Evolutionary conservation across 208 protist species (phyloP), one percentile per base, ranked within the genome.

Genomic region (Acanthamoeba castellanii): DNA sequence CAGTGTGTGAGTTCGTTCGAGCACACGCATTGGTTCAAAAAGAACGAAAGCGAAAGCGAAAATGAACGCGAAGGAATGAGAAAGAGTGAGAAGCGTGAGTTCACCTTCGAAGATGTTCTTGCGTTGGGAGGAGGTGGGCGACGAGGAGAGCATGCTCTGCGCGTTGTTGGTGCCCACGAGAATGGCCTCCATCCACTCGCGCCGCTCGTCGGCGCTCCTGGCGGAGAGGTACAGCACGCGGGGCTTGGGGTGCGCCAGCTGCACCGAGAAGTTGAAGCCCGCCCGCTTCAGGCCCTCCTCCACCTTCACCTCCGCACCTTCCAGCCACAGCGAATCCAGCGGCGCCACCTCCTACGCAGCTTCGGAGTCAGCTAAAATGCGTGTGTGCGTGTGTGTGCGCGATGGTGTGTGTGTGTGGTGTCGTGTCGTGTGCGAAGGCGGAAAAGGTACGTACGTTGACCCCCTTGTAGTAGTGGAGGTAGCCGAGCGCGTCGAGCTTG

Each of bases 141-240:
- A 87, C 5, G 78, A 87, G 30, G 78, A 87, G 11, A 87, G 52
- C 25, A 25, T 87, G 78, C 78, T 87, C 27, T 87, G 50, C 20
- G 78, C 78, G 52, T 87, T 55, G 50, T 61, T 57, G 42, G 47
- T 25, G 42, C 78, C 78, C n/a, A 27, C 8, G 52, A 87, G 78
- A n/a, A 87, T 57, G 78, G 78, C 78, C 78, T 87, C 78, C 78
- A 87, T 87, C 78, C 78, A 87, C 32, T 87, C 78, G 45, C 47
- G 47, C 8, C 78, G 78, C 78, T 87, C 78, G 50, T 87, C 78
- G 32, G 27, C 47, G 52, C 27, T 64, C 30, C 52, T 25, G 78
- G 78, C 78, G 5, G 78, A 87, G 78, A 87, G 78, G n/a, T 64
- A 87, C 47, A 87, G 50, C 27, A 87, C 47, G 25, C 78, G 78